A percentile compares a stretch with the other conserved stretches of the same genome.
Evolutionary conservation across 305 asterid species (phyloP).

Genomic region (Solanum hybrid): DNA sequence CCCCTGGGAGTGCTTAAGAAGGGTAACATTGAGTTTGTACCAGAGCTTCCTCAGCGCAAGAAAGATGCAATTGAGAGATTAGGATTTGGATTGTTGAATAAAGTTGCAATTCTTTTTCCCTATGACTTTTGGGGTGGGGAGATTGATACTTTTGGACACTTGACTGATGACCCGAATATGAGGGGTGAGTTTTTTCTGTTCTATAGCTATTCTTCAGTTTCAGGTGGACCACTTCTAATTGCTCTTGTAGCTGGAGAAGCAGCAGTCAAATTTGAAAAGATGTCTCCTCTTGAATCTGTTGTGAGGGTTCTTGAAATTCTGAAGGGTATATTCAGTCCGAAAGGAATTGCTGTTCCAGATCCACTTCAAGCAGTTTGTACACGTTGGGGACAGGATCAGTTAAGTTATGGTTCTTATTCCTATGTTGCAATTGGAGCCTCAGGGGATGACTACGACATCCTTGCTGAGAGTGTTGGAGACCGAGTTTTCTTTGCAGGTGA

Average conservation of each 20-base stretch:
- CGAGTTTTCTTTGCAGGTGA: constrained; percentile 89
- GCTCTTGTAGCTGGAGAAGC: constrained; percentile 99
- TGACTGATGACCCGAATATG: constrained; percentile 72
- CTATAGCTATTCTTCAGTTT: constrained; percentile 79
- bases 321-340: constrained; percentile 85
- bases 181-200: constrained; percentile 92
- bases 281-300: constrained; percentile 79
- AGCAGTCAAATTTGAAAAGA: constrained; percentile 66
- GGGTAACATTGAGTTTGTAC: constrained; percentile 61
- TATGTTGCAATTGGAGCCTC: constrained; percentile 92
- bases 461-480: constrained; percentile 70
- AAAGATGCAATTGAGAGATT: constrained; percentile 77
- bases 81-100: constrained; percentile 84
- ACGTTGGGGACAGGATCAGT: constrained; percentile 93
- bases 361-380: constrained; percentile 91
- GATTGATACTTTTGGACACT: constrained; percentile 91
- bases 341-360: constrained; percentile 93
- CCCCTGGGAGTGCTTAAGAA: constrained; percentile 87
- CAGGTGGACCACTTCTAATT: constrained; percentile 91
- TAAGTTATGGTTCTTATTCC: constrained; percentile 81
- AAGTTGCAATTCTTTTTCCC: constrained; percentile 89
- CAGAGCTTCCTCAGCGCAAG: constrained; percentile 80
- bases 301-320: constrained; percentile 62
- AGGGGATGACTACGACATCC: constrained; percentile 91
- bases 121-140: constrained; percentile 99